Evolutionary conservation across 768 basidiomycete genomes (phyloP), one percentile per base, ranked within the genome.

Genomic region (Calocybe gangraenosa): DNA sequence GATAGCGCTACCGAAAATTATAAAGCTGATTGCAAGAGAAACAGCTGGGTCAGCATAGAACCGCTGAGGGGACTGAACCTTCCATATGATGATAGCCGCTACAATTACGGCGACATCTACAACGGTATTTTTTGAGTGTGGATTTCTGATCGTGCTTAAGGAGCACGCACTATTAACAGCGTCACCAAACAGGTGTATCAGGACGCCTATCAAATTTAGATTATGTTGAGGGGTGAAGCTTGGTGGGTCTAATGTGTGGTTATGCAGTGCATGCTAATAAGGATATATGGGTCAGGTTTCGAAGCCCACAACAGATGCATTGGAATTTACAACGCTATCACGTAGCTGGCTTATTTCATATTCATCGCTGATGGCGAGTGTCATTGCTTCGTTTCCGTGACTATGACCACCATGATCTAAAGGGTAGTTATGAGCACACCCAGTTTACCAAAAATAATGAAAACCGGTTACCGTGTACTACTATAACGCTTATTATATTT

Each of bases 21-120:
- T 68, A 15, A 76, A 48, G 37, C 71, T 73, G 43, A 78, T 78
- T 7, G 60, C 65, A 33, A 78, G 58, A 28, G 76, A 78, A 15
- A 69, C 71, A 1, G 75, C 70, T 18, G 76, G 76, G 55, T 79
- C 78, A 32, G 74, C 75, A 56, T 79, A 79, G 49, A 75, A 75
- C 39, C 76, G 65, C 35, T 60, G 55, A 10, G 70, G 68, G 18
- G 75, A 70, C 19, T 61, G 51, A 5, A 69, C 43, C 51, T 75
- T 72, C 71, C 75, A 75, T 36, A 78, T 70, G 22, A 79, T 63
- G 40, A 71, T 44, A 15, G 74, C 75, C 11, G 74, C 68, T 21
- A 78, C 57, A 25, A 80, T 77, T 42, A 80, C 78, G 14, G 75
- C 77, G 50, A 78, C 61, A 55, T 79, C 78, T 79, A 41, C 11